Conservation (phyloP, 805 yeast genomes). For the Saccharomycopsis babjevae region DNA sequence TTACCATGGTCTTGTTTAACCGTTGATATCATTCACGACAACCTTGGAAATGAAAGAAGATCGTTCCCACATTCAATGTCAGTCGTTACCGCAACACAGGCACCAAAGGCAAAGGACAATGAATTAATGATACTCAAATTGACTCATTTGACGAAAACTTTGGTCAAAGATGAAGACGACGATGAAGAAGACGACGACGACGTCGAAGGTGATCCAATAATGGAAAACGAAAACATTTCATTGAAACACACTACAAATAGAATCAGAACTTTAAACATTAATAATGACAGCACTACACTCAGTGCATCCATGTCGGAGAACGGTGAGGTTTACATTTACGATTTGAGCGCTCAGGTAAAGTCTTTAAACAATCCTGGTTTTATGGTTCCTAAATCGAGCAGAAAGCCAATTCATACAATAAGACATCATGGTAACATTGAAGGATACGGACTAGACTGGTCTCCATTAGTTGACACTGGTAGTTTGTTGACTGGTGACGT, state of each 20-base stretch:
- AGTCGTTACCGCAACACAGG: constrained; percentile 89
- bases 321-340: constrained; percentile 84
- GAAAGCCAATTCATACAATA: constrained; percentile 75
- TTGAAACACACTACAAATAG: constrained; percentile 81
- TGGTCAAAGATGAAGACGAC: constrained; percentile 73
- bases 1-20: constrained; percentile 97
- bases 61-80: constrained; percentile 80
- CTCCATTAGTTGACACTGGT: constrained; percentile 73
- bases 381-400: constrained; percentile 63
- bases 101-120: constrained; percentile 76
- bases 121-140: constrained; percentile 79
- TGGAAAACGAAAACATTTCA: constrained; percentile 76
- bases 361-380: constrained; percentile 87
- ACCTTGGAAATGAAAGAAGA: constrained; percentile 79
- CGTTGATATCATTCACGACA: constrained; percentile 79
- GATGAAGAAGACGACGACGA: constrained; percentile 65
- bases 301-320: constrained; percentile 83
- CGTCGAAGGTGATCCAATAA: constrained; percentile 65
- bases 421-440: constrained; percentile 88
- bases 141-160: constrained; percentile 72
- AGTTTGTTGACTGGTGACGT: constrained; percentile 82
- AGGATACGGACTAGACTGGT: constrained; percentile 97
- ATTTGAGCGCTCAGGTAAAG: constrained; percentile 65
- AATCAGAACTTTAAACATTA: constrained; percentile 65
- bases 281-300: constrained; percentile 64